Base-by-base conservation (phyloP, 805 yeast genomes). In the Starmera pachycereana region DNA sequence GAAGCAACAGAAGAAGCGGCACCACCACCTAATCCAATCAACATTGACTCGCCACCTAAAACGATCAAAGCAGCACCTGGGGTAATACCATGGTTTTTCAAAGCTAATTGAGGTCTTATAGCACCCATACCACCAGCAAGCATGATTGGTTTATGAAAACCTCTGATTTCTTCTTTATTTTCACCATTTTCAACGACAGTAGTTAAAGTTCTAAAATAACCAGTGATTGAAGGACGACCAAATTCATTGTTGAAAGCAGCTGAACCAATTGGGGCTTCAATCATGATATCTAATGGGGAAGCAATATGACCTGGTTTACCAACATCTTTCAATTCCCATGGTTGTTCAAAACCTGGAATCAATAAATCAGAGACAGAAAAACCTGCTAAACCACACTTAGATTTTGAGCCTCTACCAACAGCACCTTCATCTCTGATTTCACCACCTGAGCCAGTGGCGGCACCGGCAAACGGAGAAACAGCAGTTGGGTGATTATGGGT, bases 361-460 rank as follows among this genome's bases (percentile, higher is more conserved):
- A 76, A 70, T 60, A 92, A 72, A 63, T 92, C 97, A 32, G 95
- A 81, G 18, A 88, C 96, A 10, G 94, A 74, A 63, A 79, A 92
- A 8, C 99, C 99, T 33, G 95, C 71, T 45, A 92, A 70, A 40
- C 99, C 99, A 57, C 97, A 95, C 65, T 92, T 90, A 35, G 97
- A 77, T 62, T 87, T 87, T 22, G 97, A 90, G 36, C 99, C 99
- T 61, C 97, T 78, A 47, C 99, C 99, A 22, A 92, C 96, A 28
- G 99, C 98, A 66, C 97, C 98, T 68, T 92, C 99, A 63, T 92
- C 99, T 72, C 99, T 85, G 56, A 92, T 92, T 66, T 92, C 99
- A 69, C 99, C 99, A 61, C 99, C 99, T 10, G 97, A 89, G 47
- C 99, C 99, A 12, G 99, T 92, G 34, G 99, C 95, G 29, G 99